A percentile compares a stretch with the other conserved stretches of the same genome.
These are phyloP conservation scores for Cladosporium sp. DNA, from an alignment of 2,329 filamentous ascomycete genomes.

Conservation along the genomic window DNA sequence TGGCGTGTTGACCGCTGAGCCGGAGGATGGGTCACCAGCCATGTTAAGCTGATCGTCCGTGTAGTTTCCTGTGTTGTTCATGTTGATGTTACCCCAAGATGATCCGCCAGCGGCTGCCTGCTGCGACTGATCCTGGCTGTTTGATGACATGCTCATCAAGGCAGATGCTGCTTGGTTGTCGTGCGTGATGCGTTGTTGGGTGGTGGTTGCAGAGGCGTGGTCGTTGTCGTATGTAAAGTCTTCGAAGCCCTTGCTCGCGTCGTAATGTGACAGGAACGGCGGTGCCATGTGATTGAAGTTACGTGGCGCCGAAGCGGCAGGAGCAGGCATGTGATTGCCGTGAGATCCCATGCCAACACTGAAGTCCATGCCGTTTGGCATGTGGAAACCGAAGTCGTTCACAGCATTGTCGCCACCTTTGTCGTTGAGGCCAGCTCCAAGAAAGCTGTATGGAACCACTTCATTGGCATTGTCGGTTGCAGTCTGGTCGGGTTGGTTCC, in stretches of 20 bases:
- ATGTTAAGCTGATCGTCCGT: not conserved
- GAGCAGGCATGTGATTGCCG: not conserved
- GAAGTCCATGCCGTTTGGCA: slow-evolving; percentile 5
- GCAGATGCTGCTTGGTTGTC: slow-evolving; percentile 6
- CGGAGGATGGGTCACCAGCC: slow-evolving; percentile 1
- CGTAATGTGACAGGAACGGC: slow-evolving; percentile 5
- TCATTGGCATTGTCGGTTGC: not conserved
- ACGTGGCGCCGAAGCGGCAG: slow-evolving; percentile 1
- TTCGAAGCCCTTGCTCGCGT: slow-evolving; percentile 7
- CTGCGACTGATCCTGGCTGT: slow-evolving; percentile 4
- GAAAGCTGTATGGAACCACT: not conserved
- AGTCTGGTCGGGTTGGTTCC: not conserved
- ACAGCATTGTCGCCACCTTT: not conserved
- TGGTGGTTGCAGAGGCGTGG: not conserved
- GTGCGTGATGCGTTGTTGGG: not conserved
- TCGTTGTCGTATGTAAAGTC: not conserved
- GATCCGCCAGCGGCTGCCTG: not conserved
- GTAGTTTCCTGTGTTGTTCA: not conserved
- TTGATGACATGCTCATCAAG: slow-evolving; percentile 8
- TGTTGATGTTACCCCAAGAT: slow-evolving; percentile 7
- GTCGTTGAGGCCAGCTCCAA: slow-evolving; percentile 1
- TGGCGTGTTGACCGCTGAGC: not conserved
- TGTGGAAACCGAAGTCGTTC: not conserved
- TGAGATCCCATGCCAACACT: not conserved
- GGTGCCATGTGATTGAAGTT: slow-evolving; percentile 7